A percentile compares a stretch with the other conserved stretches of the same genome.
These are phyloP conservation scores for Bryoerythrophyllum caledonicum DNA, from an alignment of 225 moss, liverwort and hornwort genomes.

Conservation along the genomic window DNA sequence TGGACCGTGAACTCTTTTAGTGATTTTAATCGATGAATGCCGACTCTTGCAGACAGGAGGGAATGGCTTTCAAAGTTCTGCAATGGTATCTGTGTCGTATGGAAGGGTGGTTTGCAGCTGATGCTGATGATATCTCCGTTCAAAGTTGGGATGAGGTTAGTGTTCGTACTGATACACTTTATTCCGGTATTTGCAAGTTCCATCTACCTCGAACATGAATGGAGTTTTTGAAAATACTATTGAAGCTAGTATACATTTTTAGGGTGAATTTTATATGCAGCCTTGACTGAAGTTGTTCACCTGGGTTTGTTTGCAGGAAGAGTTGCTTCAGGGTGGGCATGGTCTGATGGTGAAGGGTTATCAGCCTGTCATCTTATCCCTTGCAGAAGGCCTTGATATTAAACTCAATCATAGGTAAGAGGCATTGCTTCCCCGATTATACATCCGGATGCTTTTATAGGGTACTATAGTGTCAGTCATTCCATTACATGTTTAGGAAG, in stretches of 20 bases:
- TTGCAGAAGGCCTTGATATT: conserved; percentile 89
- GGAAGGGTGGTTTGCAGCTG: conserved; percentile 99
- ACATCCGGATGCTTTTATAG: not conserved
- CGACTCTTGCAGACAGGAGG: conserved; percentile 71
- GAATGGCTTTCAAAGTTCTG: conserved; percentile 85
- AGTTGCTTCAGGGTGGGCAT: conserved; percentile 93
- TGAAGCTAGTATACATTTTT: not conserved
- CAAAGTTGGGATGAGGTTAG: conserved; percentile 98
- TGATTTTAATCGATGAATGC: conserved; percentile 3
- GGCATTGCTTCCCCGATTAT: not conserved
- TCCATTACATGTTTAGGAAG: not conserved
- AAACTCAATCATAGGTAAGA: conserved; percentile 76
- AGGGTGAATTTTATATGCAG: not conserved
- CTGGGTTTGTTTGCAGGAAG: conserved; percentile 60
- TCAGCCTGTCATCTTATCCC: conserved; percentile 74
- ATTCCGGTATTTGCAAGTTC: not conserved
- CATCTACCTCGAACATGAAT: not conserved
- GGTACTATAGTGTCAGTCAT: not conserved
- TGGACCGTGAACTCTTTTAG: not conserved
- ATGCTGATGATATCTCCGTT: conserved; percentile 89
- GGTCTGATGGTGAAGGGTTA: conserved; percentile 96
- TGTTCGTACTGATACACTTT: not conserved
- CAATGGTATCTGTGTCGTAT: conserved; percentile 98
- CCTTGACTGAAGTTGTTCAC: not conserved
- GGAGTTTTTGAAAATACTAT: not conserved